Conservation (phyloP, 1,284 basidiomycete species). For the Pholiota adiposa region DNA sequence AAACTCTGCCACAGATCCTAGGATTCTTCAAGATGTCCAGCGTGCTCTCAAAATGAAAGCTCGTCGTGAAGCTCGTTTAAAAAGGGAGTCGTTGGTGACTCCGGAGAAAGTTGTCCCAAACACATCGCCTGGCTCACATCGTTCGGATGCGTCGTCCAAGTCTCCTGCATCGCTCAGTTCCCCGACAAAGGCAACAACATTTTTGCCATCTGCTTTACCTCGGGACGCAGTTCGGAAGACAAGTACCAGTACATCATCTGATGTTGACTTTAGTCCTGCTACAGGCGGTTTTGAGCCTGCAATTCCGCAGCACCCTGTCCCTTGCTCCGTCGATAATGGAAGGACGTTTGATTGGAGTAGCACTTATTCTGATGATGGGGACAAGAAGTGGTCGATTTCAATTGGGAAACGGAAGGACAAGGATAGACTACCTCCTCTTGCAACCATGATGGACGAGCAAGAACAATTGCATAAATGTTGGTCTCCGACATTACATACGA, state of each 20-base stretch:
- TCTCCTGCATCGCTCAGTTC: slow-evolving; percentile 36
- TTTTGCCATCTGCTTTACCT: slow-evolving; percentile 16
- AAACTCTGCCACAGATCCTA: slow-evolving; percentile 54
- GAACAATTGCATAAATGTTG: slow-evolving; percentile 53
- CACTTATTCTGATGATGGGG: slow-evolving; percentile 57
- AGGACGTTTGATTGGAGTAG: slow-evolving; percentile 72
- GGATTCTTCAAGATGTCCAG: slow-evolving; percentile 75
- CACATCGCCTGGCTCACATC: slow-evolving; percentile 34
- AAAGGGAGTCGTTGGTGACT: slow-evolving; percentile 32
- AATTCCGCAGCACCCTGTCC: slow-evolving; percentile 46
- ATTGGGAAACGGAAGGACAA: slow-evolving; percentile 62
- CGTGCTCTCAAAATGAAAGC: slow-evolving; percentile 72
- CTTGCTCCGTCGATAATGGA: slow-evolving; percentile 67
- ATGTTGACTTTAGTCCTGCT: slow-evolving; percentile 76
- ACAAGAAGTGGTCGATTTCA: slow-evolving; percentile 64
- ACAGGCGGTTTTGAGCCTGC: slow-evolving; percentile 40
- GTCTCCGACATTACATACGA: slow-evolving; percentile 5
- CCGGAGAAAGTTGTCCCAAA: slow-evolving; percentile 27
- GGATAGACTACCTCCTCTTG: slow-evolving; percentile 50
- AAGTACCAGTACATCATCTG: slow-evolving; percentile 37
- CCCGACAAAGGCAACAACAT: slow-evolving; percentile 12
- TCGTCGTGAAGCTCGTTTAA: slow-evolving; percentile 67
- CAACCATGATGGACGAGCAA: slow-evolving; percentile 51
- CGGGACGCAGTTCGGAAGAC: slow-evolving; percentile 24
- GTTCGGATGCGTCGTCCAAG: slow-evolving; percentile 33